phyloP scores from a whole-genome alignment of 768 basidiomycete species.

The Clavulina sp. region DNA sequence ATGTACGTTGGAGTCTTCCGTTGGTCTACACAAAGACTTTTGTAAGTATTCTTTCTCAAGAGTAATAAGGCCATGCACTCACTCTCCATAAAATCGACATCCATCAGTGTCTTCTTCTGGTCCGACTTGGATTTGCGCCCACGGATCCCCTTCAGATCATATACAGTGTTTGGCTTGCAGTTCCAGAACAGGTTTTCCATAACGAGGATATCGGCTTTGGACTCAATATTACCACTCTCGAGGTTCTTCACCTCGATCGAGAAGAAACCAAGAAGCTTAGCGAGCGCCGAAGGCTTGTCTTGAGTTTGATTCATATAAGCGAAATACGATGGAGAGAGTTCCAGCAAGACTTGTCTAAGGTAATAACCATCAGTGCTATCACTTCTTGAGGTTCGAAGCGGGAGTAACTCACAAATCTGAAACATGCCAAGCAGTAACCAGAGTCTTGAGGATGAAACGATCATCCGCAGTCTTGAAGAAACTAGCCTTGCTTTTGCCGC shows the following conservation, averaged over 20 bases:
- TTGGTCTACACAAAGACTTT: constrained; percentile 32
- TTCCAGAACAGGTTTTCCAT: constrained; percentile 77
- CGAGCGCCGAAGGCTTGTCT: constrained; percentile 46
- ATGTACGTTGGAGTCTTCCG: constrained; percentile 46
- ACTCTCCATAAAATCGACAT: constrained; percentile 79
- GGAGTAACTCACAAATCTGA: constrained; percentile 47
- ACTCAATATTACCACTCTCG: constrained; percentile 44
- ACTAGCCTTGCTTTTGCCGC: constrained; percentile 64
- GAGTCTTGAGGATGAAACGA: constrained; percentile 66
- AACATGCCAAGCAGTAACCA: constrained; percentile 77
- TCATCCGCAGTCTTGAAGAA: constrained; percentile 74
- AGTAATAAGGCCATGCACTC: constrained; percentile 5
- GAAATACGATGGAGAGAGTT: constrained; percentile 64
- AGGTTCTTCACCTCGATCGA: constrained; percentile 60
- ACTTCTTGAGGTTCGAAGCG: background rate
- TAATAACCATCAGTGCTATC: background rate
- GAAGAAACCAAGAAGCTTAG: constrained; percentile 70
- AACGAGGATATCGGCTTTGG: constrained; percentile 57
- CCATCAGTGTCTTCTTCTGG: constrained; percentile 46
- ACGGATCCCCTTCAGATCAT: constrained; percentile 73
- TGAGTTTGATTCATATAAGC: constrained; percentile 56
- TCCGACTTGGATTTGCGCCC: constrained; percentile 46
- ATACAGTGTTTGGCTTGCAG: constrained; percentile 47
- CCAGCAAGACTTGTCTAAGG: constrained; percentile 55
- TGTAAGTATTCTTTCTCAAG: background rate